Evolutionary conservation across 2,329 filamentous ascomycete species (phyloP).

Genomic region (Ustilaginoidea virens): DNA sequence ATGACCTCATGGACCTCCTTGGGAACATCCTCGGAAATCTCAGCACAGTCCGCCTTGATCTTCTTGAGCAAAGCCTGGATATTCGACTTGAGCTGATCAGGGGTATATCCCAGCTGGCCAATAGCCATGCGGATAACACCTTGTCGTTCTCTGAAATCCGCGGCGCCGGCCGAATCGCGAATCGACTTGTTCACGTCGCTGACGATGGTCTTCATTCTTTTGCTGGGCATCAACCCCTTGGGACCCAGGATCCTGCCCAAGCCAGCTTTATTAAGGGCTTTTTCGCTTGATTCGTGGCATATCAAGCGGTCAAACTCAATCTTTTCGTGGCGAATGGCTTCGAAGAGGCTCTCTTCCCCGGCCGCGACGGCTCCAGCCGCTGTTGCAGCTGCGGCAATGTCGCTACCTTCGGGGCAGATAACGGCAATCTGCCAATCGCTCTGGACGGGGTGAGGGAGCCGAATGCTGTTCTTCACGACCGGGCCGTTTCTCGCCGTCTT

Average conservation of each 20-base stretch:
- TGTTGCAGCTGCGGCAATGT: constrained; percentile 56
- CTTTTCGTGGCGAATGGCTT: constrained; percentile 54
- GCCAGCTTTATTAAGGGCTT: constrained; percentile 65
- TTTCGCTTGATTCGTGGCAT: constrained; percentile 65
- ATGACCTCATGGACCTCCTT: constrained; percentile 46
- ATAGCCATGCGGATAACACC: constrained; percentile 83
- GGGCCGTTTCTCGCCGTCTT: constrained; percentile 75
- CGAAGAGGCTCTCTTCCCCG: constrained; percentile 76
- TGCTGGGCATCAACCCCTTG: constrained; percentile 79
- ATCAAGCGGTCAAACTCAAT: constrained; percentile 84
- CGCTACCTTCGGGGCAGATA: constrained; percentile 70
- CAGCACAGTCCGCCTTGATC: constrained; percentile 62
- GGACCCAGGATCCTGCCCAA: constrained; percentile 76
- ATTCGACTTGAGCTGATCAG: constrained; percentile 73
- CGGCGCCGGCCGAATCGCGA: constrained; percentile 67
- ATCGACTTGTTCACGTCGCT: constrained; percentile 62
- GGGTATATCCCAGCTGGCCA: constrained; percentile 78
- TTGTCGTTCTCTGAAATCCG: constrained; percentile 71
- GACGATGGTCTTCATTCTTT: constrained; percentile 79
- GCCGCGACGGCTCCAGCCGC: constrained; percentile 68
- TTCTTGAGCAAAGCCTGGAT: constrained; percentile 61
- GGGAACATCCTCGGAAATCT: constrained; percentile 42
- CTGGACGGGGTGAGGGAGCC: constrained; percentile 77
- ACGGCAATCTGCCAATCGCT: constrained; percentile 83
- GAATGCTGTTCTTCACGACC: constrained; percentile 73